Evolutionary conservation across 179 eudicot species (phyloP).

Genomic region (Vitellaria paradoxa): DNA sequence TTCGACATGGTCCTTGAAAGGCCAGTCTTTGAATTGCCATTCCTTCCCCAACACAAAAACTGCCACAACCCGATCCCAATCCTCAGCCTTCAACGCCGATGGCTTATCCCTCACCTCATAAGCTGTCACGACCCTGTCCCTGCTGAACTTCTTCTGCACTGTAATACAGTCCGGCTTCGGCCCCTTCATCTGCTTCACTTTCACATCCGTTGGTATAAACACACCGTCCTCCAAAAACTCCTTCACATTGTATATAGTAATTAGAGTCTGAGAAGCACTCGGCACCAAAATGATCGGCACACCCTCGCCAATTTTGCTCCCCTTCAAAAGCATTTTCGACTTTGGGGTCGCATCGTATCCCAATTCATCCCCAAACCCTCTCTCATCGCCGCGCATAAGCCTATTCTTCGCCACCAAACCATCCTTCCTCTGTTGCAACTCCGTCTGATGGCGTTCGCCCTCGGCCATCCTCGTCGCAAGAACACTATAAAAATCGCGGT

Average conservation of each 20-base stretch:
- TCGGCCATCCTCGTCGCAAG: slow-evolving; percentile 51
- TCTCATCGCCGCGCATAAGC: slow-evolving; percentile 44
- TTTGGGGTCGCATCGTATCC: slow-evolving; percentile 47
- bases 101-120: slow-evolving; percentile 34
- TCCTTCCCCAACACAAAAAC: slow-evolving; percentile 93
- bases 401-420: slow-evolving; percentile 60
- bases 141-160: slow-evolving; percentile 94
- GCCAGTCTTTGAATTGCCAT: slow-evolving; percentile 31
- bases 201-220: slow-evolving; percentile 77
- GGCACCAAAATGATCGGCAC: slow-evolving; percentile 94
- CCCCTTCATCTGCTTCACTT: slow-evolving; percentile 83
- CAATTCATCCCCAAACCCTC: slow-evolving; percentile 49
- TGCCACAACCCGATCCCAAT: slow-evolving; percentile 63
- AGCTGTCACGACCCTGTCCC: slow-evolving; percentile 81
- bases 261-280: slow-evolving; percentile 77
- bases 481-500: slow-evolving; percentile 62
- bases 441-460: slow-evolving; percentile 66
- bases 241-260: slow-evolving; percentile 90
- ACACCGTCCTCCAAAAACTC: slow-evolving; percentile 96
- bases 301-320: slow-evolving; percentile 86
- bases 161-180: slow-evolving; percentile 91
- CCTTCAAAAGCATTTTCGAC: slow-evolving; percentile 49
- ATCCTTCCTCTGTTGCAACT: slow-evolving; percentile 76
- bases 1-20: slow-evolving; percentile 31
- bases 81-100: slow-evolving; percentile 16